Evolutionary conservation across 1,284 basidiomycete species (phyloP), one percentile per base, ranked within the genome.

Genomic region (Gymnopus androsaceus): DNA sequence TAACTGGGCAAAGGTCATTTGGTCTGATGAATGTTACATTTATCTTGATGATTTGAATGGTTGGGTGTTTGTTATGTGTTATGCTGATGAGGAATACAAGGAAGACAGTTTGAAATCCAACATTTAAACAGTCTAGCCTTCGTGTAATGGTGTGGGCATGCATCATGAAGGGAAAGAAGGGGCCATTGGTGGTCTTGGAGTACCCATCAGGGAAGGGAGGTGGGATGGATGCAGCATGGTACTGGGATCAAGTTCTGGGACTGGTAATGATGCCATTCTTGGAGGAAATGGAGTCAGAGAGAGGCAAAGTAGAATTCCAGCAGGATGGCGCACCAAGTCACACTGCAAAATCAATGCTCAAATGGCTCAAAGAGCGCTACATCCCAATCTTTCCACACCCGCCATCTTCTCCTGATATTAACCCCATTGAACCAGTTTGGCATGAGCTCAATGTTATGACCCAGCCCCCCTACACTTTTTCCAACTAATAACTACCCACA

Each of bases 251-350:
- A 52, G 61, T 64, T 23, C 50, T 64, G 11, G 58, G 65, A 15
- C 58, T 48, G 7, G 55, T 25, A n/a, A 51, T 64, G 8, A n/a
- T 38, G 36, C 34, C n/a, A 9, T 67, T 63, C 38, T 64, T 59
- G 48, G 37, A 19, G 25, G 52, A 60, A 42, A 57, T 64, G 48
- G 55, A 33, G 50, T 14, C 44, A 33, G 44, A 51, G 31, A 40
- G 28, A 6, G 48, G 50, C 12, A 19, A 27, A 1, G 25, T 59
- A 7, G 36, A 44, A 4, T 67, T 67, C 52, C 66, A 69, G 60
- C 66, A 69, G 51, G 67, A 69, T 54, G 52, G 55, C 36, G 63
- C 65, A 40, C 59, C 61, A 21, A 37, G 55, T 28, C 67, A 69
- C 50, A 56, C 15, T n/a, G 54, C 54, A n/a, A 64, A 64, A 58